phyloP scores from a whole-genome alignment of 352 stramenopile genomes.

The Phytophthora sansomeana region DNA sequence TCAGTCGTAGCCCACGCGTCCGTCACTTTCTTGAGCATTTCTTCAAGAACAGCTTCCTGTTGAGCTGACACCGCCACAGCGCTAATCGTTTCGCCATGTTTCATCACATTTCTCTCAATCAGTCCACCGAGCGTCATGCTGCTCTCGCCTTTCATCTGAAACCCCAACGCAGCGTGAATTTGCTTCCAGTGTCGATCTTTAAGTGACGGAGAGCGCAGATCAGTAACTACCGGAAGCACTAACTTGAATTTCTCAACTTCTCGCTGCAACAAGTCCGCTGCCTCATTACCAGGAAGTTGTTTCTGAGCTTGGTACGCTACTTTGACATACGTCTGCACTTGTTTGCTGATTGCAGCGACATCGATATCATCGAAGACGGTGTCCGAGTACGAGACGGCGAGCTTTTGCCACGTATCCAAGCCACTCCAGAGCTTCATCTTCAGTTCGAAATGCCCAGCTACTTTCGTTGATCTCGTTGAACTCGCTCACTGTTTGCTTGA shows the following conservation, averaged over 20 bases:
- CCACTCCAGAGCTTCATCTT: constrained; percentile 94
- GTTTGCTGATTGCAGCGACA: constrained; percentile 84
- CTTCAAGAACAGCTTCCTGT: constrained; percentile 92
- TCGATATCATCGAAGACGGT: constrained; percentile 93
- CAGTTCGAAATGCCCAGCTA: constrained; percentile 85
- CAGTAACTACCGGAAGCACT: constrained; percentile 80
- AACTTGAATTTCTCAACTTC: constrained; percentile 93
- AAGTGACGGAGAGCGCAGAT: constrained; percentile 69
- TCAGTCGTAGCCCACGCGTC: constrained; percentile 90
- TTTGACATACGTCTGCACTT: constrained; percentile 91
- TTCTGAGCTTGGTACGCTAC: constrained; percentile 89
- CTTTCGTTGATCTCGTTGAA: constrained; percentile 91
- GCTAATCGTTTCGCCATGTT: constrained; percentile 88
- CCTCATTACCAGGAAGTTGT: constrained; percentile 88
- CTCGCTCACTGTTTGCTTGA: constrained; percentile 90
- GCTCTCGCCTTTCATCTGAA: constrained; percentile 86
- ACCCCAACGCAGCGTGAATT: constrained; percentile 84
- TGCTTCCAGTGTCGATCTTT: constrained; percentile 84
- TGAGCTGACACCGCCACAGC: constrained; percentile 86
- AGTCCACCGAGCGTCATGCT: constrained; percentile 87
- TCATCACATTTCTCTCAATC: constrained; percentile 90
- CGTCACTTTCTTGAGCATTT: constrained; percentile 95
- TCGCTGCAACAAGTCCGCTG: constrained; percentile 77
- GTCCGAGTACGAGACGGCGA: constrained; percentile 79
- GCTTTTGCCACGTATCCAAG: constrained; percentile 83